Conservation (phyloP, 129 eudicot genomes). For the Oenanthe sinensis region DNA sequence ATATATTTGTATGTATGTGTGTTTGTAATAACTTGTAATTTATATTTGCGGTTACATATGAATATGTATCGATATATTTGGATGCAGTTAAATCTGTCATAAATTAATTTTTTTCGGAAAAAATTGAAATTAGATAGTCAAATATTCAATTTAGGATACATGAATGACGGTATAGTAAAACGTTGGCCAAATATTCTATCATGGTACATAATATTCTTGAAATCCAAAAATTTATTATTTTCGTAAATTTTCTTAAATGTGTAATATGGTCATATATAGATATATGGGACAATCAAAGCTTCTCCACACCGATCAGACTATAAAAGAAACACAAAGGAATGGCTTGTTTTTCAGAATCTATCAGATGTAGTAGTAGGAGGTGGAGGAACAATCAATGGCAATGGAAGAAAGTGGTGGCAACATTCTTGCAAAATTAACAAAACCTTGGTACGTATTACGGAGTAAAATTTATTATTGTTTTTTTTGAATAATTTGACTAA, state of each 20-base stretch:
- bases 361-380: constrained; percentile 45
- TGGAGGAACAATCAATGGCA: constrained; percentile 82
- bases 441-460: constrained; percentile 37
- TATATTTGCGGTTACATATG: not conserved
- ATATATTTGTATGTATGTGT: not conserved
- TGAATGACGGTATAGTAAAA: too few relatives aligned
- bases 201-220: not conserved
- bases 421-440: constrained; percentile 75
- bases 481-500: too few relatives aligned
- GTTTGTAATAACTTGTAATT: not conserved
- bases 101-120: too few relatives aligned
- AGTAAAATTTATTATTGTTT: too few relatives aligned
- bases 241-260: not conserved
- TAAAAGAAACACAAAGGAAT: constrained; percentile 25
- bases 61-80: not conserved
- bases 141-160: not conserved
- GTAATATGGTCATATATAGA: constrained; percentile 22
- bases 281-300: constrained; percentile 64
- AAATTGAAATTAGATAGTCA: not conserved
- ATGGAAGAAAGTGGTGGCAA: constrained; percentile 83
- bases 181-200: too few relatives aligned
- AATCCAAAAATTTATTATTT: not conserved
- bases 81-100: not conserved
- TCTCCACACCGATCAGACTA: constrained; percentile 39
- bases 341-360: constrained; percentile 60